A percentile compares a stretch with the other conserved stretches of the same genome.
These are phyloP conservation scores for Russula virescens DNA, from an alignment of 768 basidiomycete species.

Conservation along the genomic window DNA sequence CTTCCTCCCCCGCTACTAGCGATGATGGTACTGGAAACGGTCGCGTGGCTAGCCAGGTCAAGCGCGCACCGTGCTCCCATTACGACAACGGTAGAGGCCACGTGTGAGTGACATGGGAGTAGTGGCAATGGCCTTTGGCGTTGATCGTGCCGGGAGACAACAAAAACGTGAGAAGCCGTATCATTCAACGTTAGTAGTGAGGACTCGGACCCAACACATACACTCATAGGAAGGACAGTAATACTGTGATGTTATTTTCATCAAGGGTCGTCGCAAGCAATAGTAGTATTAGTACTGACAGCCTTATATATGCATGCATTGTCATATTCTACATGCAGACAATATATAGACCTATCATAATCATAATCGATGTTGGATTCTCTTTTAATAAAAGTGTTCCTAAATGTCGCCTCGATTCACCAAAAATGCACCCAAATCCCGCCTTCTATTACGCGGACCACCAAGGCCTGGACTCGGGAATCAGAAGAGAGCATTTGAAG, in stretches of 20 bases:
- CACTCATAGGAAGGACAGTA: not conserved
- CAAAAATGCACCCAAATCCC: conserved; percentile 21
- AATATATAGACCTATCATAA: not conserved
- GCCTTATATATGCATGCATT: not conserved
- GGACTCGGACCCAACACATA: too few relatives aligned
- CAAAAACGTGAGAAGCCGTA: too few relatives aligned
- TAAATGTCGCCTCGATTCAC: conserved; percentile 13
- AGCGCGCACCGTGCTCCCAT: conserved; percentile 9
- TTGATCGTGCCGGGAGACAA: too few relatives aligned
- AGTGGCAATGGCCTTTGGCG: too few relatives aligned
- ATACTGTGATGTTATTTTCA: not conserved
- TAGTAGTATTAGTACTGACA: not conserved
- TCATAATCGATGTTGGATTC: too few relatives aligned
- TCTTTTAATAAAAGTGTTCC: not conserved
- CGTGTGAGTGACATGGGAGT: not conserved
- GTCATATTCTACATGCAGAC: not conserved
- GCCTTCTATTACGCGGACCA: conserved; percentile 12
- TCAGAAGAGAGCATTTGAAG: conserved; percentile 5
- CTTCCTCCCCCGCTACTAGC: not conserved
- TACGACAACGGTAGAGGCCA: not conserved
- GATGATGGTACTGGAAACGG: not conserved
- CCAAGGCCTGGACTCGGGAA: conserved; percentile 21
- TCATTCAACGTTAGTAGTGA: too few relatives aligned
- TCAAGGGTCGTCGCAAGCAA: not conserved
- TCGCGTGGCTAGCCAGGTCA: not conserved